Evolutionary conservation across 2,329 filamentous ascomycete species (phyloP).

Genomic region (Hypoxylon sp.): DNA sequence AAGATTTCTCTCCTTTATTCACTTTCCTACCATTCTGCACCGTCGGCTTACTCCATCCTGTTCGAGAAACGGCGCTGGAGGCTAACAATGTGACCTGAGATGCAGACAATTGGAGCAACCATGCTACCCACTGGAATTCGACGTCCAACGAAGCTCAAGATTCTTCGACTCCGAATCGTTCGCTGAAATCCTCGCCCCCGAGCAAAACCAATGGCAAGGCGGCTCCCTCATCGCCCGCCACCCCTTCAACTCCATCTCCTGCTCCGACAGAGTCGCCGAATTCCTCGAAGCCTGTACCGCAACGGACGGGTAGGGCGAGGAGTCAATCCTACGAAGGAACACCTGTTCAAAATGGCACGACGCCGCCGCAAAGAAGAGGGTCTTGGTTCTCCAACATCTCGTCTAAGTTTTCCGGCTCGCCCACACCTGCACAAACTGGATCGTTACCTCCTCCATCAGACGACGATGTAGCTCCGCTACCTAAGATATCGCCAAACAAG

Average conservation of each 20-base stretch:
- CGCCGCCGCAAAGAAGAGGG: constrained; percentile 67
- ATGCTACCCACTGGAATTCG: constrained; percentile 42
- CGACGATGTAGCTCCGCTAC: constrained; percentile 60
- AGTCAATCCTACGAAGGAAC: constrained; percentile 51
- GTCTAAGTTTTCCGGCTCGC: constrained; percentile 84
- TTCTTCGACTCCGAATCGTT: constrained; percentile 36
- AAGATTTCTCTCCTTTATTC: not conserved
- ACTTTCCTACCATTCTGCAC: not conserved
- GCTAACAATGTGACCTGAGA: constrained; percentile 36
- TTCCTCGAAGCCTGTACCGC: constrained; percentile 50
- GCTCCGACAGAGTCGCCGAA: constrained; percentile 35
- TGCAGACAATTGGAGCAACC: constrained; percentile 48
- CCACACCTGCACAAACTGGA: constrained; percentile 51
- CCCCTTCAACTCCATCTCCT: constrained; percentile 36
- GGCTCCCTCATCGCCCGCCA: constrained; percentile 35
- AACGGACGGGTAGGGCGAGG: constrained; percentile 52
- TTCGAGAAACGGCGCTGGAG: not conserved
- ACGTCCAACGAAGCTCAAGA: constrained; percentile 44
- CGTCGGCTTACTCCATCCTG: not conserved
- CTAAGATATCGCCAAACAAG: constrained; percentile 64
- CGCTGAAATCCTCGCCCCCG: constrained; percentile 39
- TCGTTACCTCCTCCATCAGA: constrained; percentile 51
- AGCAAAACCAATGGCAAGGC: constrained; percentile 48
- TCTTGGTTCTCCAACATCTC: constrained; percentile 97
- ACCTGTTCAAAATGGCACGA: constrained; percentile 48